A percentile compares a stretch with the other conserved stretches of the same genome.
These are phyloP conservation scores for Crassisporium funariophilum DNA, from an alignment of 768 basidiomycete species.

Conservation along the genomic window DNA sequence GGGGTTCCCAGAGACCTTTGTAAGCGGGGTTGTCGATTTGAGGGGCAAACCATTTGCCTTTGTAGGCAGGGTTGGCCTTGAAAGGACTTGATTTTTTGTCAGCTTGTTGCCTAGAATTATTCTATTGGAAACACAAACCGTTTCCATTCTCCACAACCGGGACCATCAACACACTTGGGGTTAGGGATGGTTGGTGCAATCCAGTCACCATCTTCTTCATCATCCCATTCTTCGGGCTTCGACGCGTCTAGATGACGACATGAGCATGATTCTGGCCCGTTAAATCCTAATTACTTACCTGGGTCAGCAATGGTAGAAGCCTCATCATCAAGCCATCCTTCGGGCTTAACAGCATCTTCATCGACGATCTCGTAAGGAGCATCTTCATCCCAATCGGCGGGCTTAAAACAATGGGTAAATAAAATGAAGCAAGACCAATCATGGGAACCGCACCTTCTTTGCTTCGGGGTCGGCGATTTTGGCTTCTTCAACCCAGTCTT, in stretches of 20 bases:
- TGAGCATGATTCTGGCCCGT: background rate
- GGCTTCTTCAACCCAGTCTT: constrained; percentile 89
- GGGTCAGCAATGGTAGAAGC: constrained; percentile 82
- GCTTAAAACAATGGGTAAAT: constrained; percentile 41
- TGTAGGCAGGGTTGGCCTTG: constrained; percentile 93
- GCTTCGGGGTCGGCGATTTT: constrained; percentile 86
- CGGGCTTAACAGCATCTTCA: constrained; percentile 85
- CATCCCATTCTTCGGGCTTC: constrained; percentile 99
- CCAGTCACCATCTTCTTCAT: constrained; percentile 99
- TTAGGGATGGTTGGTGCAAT: constrained; percentile 87
- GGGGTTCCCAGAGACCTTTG: constrained; percentile 93
- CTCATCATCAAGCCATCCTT: constrained; percentile 95
- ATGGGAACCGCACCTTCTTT: constrained; percentile 64
- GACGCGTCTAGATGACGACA: constrained; percentile 59
- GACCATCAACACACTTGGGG: constrained; percentile 85
- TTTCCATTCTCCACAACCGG: constrained; percentile 96
- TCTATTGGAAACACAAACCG: constrained; percentile 43
- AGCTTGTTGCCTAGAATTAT: background rate
- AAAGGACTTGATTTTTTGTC: constrained; percentile 51
- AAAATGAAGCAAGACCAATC: background rate
- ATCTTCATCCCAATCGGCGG: constrained; percentile 97
- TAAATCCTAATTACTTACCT: constrained; percentile 43
- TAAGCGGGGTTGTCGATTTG: constrained; percentile 97
- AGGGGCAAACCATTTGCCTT: constrained; percentile 97
- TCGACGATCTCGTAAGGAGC: constrained; percentile 92